Base-by-base conservation (phyloP, 768 basidiomycete species). In the Tylopilus rubrobrunneus region DNA sequence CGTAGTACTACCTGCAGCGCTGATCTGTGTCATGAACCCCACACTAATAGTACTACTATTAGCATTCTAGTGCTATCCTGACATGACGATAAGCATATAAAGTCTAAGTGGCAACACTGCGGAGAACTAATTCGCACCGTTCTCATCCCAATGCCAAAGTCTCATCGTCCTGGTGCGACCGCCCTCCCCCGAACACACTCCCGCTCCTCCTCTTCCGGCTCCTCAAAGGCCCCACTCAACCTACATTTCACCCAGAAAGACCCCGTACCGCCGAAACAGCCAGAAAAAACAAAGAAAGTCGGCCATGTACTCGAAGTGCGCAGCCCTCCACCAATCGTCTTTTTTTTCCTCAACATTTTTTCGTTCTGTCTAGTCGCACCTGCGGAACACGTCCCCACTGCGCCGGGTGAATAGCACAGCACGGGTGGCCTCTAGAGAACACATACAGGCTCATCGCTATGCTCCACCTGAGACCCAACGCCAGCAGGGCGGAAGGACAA, bases 161-260 rank as follows among this genome's bases (percentile, higher is more conserved):
- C 73, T 47, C 78, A 81, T 60, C 74, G 79, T 62, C 65, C 73
- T 39, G 70, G 73, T 45, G 67, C 75, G 48, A 67, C 80, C 34
- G 75, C 72, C 50, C 75, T 75, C 42, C 72, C 78, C 55, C 84
- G 84, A 62, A 72, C 82, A 3, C 85, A 87, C 62, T 83, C 86
- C 25, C 80, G 85, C 60, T 76, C 79, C 19, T 80, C 83, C 47
- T 87, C 86, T 4, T 66, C 69, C 5, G 71, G 74, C 23, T 76
- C 78, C 34, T 79, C 83, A 17, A 85, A 80, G 65, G 68, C 84
- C 17, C 78, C 76, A 17, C 61, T 80, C 48, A 86, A 81, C 62
- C 75, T 88, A 14, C 85, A 86, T 43, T 75, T 88, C 53, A 87
- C 87, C 0, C 83, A 85, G 72, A 86, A 84, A 59, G 86, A 87